Conservation (phyloP, 2,329 filamentous ascomycete genomes). For the Colletotrichum brevisporum region DNA sequence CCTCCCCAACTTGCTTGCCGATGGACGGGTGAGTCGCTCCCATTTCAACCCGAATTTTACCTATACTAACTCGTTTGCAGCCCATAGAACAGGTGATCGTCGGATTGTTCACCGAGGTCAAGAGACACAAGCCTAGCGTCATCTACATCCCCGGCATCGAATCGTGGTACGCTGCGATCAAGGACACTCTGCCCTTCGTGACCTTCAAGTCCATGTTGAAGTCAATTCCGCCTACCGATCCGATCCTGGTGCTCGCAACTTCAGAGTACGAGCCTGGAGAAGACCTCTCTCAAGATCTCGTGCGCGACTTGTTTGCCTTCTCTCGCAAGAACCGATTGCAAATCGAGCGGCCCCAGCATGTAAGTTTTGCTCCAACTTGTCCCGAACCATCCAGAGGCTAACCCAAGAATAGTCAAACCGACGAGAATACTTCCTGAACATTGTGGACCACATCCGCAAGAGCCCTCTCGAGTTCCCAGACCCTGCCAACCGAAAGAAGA, state of each 20-base stretch:
- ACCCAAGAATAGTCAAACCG: conserved; percentile 67
- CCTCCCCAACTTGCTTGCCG: conserved; percentile 86
- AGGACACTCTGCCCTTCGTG: conserved; percentile 77
- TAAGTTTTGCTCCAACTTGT: conserved; percentile 53
- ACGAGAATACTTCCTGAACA: conserved; percentile 82
- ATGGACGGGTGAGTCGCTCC: conserved; percentile 76
- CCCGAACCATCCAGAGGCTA: conserved; percentile 41
- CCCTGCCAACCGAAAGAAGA: conserved; percentile 86
- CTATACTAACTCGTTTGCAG: conserved; percentile 48
- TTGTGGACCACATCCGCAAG: conserved; percentile 83
- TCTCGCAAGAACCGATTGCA: conserved; percentile 83
- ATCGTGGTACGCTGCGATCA: conserved; percentile 80
- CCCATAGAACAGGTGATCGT: conserved; percentile 91
- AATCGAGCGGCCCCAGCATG: conserved; percentile 76
- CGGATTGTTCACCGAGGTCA: conserved; percentile 90
- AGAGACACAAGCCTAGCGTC: conserved; percentile 94
- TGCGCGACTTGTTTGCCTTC: conserved; percentile 87
- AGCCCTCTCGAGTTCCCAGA: conserved; percentile 90
- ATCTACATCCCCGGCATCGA: conserved; percentile 95
- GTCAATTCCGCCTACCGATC: conserved; percentile 89
- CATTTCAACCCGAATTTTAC: background rate
- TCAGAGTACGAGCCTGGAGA: conserved; percentile 73
- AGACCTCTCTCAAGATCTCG: conserved; percentile 73
- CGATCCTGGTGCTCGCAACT: conserved; percentile 89
- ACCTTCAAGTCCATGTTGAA: conserved; percentile 88